Evolutionary conservation across 1,139 yeast genomes (phyloP), one percentile per base, ranked within the genome.

Genomic region (Yamadazyma epiphylla): DNA sequence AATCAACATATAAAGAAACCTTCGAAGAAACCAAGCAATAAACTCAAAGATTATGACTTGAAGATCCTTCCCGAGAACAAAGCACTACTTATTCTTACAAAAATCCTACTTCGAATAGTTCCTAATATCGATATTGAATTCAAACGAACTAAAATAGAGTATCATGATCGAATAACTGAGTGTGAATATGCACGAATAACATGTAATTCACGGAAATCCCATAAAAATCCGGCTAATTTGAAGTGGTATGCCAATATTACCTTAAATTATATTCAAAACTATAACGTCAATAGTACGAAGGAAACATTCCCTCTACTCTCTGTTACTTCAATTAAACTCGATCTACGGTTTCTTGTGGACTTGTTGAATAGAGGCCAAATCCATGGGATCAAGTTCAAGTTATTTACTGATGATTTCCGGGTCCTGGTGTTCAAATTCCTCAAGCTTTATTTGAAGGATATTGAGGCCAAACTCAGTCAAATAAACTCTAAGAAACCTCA

Each of bases 111-210:
- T 2, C 26, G 45, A n/a, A 48, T 46, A 27, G 25, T 58, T 2
- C 67, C 69, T 0, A 31, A 39, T 16, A 26, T 55, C 3, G 58
- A 57, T 33, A 25, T 59, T 8, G 68, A 60, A 37, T 31, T 60
- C 9, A 47, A 63, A 27, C 48, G 50, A 23, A 30, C 55, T 5
- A 24, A 33, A 1, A 17, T 60, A 2, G 22, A 24, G 4, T 14
- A 30, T 13, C 20, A 30, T n/a, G 44, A 48, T 19, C 36, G 40
- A 14, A 32, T 42, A 10, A 41, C 47, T 10, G 32, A 32, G n/a
- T 30, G 58, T 3, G 59, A 54, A 15, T 63, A 51, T 38, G 17
- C 52, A 10, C 46, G 45, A 31, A 43, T 58, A 23, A 43, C 37
- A 5, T 29, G 49, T 3, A 27, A 24, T 2, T 53, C 66, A 5